Evolutionary conservation across 768 basidiomycete genomes (phyloP).

Genomic region (Tulasnella sp.): DNA sequence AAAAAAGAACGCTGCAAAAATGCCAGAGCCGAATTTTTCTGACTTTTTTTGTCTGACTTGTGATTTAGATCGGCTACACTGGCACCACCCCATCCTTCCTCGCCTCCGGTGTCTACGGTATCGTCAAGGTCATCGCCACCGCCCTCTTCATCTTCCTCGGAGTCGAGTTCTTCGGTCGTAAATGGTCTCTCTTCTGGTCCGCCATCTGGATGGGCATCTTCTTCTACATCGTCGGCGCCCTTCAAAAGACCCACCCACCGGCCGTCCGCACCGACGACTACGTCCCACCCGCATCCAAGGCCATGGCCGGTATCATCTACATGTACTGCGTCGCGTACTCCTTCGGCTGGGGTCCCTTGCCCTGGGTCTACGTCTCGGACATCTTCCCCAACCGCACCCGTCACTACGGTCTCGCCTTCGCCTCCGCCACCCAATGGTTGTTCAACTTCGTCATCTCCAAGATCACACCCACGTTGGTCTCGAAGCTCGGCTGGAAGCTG

Average conservation of each 20-base stretch:
- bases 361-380: constrained; percentile 56
- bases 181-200: constrained; percentile 48
- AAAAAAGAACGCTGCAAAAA: no score
- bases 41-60: no score
- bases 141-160: constrained; percentile 33
- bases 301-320: constrained; percentile 81
- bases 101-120: constrained; percentile 35
- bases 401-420: constrained; percentile 69
- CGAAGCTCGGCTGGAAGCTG: constrained; percentile 59
- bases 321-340: constrained; percentile 84
- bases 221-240: constrained; percentile 79
- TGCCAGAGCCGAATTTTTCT: neutral
- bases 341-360: constrained; percentile 72
- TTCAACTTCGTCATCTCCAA: constrained; percentile 72
- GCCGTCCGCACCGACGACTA: constrained; percentile 30
- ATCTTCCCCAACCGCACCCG: constrained; percentile 82
- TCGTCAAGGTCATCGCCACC: constrained; percentile 37
- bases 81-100: constrained; percentile 31
- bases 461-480: constrained; percentile 56
- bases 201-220: constrained; percentile 69
- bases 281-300: constrained; percentile 43
- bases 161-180: constrained; percentile 32
- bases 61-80: constrained; percentile 28
- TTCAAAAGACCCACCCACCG: constrained; percentile 70
- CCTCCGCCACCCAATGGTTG: constrained; percentile 74